phyloP scores from a whole-genome alignment of 2,329 filamentous ascomycete species.

The Alternaria alternata region DNA sequence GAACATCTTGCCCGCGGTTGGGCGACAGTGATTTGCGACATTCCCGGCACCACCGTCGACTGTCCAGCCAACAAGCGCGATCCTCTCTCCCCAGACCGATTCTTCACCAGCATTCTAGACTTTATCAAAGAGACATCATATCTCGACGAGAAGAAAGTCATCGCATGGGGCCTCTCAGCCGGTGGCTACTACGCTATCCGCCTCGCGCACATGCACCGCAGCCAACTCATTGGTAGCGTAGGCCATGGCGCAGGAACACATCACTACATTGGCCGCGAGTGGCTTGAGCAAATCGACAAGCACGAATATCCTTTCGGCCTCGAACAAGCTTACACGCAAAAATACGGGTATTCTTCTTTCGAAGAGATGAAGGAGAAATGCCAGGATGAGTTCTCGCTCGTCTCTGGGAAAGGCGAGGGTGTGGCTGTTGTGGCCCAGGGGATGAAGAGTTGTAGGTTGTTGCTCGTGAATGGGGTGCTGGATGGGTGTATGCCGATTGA shows the following conservation, averaged over 20 bases:
- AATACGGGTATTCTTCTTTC: slow-evolving; percentile 52
- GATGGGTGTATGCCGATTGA: slow-evolving; percentile 70
- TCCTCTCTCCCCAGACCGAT: slow-evolving; percentile 59
- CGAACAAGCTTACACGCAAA: slow-evolving; percentile 57
- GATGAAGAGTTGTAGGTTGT: slow-evolving; percentile 56
- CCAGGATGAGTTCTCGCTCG: slow-evolving; percentile 60
- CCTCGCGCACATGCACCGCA: slow-evolving; percentile 63
- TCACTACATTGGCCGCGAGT: slow-evolving; percentile 64
- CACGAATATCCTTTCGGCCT: slow-evolving; percentile 68
- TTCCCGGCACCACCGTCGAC: slow-evolving; percentile 64
- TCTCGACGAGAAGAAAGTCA: slow-evolving; percentile 58
- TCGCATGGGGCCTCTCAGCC: slow-evolving; percentile 65
- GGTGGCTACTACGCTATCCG: slow-evolving; percentile 67
- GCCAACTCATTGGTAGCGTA: slow-evolving; percentile 58
- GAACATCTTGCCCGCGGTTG: slow-evolving; percentile 59
- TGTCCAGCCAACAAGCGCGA: slow-evolving; percentile 60
- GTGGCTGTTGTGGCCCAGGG: slow-evolving; percentile 46
- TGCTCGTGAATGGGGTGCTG: slow-evolving; percentile 64
- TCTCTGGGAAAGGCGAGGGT: slow-evolving; percentile 62
- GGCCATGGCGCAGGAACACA: slow-evolving; percentile 65
- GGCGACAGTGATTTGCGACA: slow-evolving; percentile 61
- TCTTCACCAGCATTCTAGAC: slow-evolving; percentile 62
- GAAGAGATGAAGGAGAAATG: slow-evolving; percentile 58
- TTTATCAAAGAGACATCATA: slow-evolving; percentile 57
- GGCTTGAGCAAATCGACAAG: slow-evolving; percentile 61